These are phyloP conservation scores for Trametes coccinea DNA, from an alignment of 768 basidiomycete genomes.

Conservation along the genomic window DNA sequence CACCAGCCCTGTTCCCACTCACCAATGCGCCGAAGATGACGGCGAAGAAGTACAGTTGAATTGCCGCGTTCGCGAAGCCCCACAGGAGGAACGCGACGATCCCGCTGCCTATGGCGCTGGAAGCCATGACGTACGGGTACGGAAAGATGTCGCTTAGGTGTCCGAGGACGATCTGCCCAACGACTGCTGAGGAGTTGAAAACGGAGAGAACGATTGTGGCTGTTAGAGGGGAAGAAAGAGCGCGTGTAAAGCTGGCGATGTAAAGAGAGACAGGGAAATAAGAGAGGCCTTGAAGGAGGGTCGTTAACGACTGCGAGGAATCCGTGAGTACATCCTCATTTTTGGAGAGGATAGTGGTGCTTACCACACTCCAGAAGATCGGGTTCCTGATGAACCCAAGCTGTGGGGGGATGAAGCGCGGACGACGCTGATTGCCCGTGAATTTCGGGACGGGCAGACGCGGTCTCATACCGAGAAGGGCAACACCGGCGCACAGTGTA, in stretches of 20 bases:
- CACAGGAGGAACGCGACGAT: constrained; percentile 26
- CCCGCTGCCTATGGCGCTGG: constrained; percentile 21
- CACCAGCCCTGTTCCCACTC: neutral
- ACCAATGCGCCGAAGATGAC: constrained; percentile 29
- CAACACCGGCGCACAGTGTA: constrained; percentile 18
- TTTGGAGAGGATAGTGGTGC: neutral
- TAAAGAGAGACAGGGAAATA: constrained; percentile 31
- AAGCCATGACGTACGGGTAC: constrained; percentile 27
- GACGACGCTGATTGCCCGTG: constrained; percentile 15
- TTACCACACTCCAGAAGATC: constrained; percentile 27
- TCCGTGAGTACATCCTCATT: neutral
- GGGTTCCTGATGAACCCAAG: constrained; percentile 24
- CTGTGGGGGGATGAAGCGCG: constrained; percentile 24
- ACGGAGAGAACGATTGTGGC: constrained; percentile 27
- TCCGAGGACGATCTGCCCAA: constrained; percentile 28
- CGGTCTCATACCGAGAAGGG: constrained; percentile 23
- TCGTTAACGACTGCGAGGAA: constrained; percentile 14
- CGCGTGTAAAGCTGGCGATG: constrained; percentile 25
- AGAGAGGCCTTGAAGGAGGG: constrained; percentile 27
- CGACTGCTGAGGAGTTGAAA: constrained; percentile 29
- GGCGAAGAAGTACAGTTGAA: constrained; percentile 26
- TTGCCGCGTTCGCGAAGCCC: constrained; percentile 25
- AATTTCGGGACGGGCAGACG: constrained; percentile 27
- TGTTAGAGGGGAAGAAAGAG: constrained; percentile 23
- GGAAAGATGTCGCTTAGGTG: constrained; percentile 28